Base-by-base conservation (phyloP, 176 grass and related monocot genomes). In the Tillandsia fasciculata region DNA sequence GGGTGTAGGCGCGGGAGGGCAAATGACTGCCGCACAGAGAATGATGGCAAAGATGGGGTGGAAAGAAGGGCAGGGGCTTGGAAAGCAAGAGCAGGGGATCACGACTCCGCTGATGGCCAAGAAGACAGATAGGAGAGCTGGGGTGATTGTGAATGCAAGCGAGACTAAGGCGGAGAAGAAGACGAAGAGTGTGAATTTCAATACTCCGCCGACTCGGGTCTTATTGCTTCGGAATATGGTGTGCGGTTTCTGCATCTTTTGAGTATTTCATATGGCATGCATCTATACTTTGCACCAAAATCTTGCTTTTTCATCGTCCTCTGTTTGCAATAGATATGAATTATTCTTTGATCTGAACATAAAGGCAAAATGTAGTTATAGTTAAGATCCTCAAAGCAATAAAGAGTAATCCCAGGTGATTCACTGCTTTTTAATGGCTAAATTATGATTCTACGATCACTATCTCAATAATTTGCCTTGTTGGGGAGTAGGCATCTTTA, bases 11-110 rank as follows among this genome's bases (percentile, higher is more conserved):
- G 77, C 84, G 0, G 94, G 82, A 0, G 84, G 86, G 2, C 86
- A 93, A 69, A 85, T 93, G 89, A 97, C 94, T 3, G 94, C 94
- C 22, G 94, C 89, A 12, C 89, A 97, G 82, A 79, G 94, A 73
- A 99, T 99, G 94, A 99, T 99, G 94, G 89, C 94, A 56, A 99
- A 90, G 80, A 99, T 99, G 94, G 94, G 94, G 7, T 99, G 94
- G 94, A 99, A 90, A 68, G 89, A 93, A 77, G 94, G 94, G 22
- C 94, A 99, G 82, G 94, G 94, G 3, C 89, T 97, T 12, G 94
- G 94, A 3, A 97, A 90, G 69, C 89, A 81, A 53, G 94, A 97
- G 72, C 89, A 97, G 57, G 94, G 94, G 11, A 97, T 97, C 69
- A 97, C 86, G 0, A 81, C 89, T 0, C 89, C 94, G 17, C 77